Base-by-base conservation (phyloP, 1,139 yeast species). In the Ogataea hybrid region DNA sequence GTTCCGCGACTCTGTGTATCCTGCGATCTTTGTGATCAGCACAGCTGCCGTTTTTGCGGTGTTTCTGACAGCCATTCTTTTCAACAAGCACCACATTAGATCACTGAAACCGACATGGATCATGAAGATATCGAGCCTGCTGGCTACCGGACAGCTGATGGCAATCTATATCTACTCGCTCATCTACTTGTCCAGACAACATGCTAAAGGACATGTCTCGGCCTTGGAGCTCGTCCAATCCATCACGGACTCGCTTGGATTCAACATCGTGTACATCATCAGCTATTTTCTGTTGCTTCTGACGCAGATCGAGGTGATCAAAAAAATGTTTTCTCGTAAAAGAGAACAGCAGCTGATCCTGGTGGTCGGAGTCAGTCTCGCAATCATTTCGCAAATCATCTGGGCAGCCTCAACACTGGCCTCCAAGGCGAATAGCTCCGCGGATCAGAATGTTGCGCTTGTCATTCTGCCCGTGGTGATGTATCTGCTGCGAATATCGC, bases 391-490 rank as follows among this genome's bases (percentile, higher is more conserved):
- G 1, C 87, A 84, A 55, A 70, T 78, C 1, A 69, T 85, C 8
- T 84, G 90, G 88, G 88, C 81, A 0, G 69, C 83, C 2, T 70
- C 89, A 6, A 74, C 75, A 9, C 80, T 82, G 55, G 28, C 74
- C 32, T 47, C 51, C 0, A 43, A 43, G 8, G 28, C 25, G 12
- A 21, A 27, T 16, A 21, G 22, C 20, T 28, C 37, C 5, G 22
- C 32, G 16, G 35, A 36, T 7, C 53, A 44, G 6, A 46, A 45
- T 12, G 62, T 57, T 3, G 67, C 74, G 43, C 71, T 77, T 9
- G 77, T 80, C 17, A 80, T 86, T 10, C 58, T 87, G 11, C 89
- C 95, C 0, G 90, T 95, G 0, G 83, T 88, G 58, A 82, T 82
- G 12, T 88, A 87, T 57, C 69, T 88, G 44, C 76, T 88, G 30